A percentile compares a stretch with the other conserved stretches of the same genome.
phyloP scores from a whole-genome alignment of 768 basidiomycete genomes.

The Pulveroboletus ravenelii region DNA sequence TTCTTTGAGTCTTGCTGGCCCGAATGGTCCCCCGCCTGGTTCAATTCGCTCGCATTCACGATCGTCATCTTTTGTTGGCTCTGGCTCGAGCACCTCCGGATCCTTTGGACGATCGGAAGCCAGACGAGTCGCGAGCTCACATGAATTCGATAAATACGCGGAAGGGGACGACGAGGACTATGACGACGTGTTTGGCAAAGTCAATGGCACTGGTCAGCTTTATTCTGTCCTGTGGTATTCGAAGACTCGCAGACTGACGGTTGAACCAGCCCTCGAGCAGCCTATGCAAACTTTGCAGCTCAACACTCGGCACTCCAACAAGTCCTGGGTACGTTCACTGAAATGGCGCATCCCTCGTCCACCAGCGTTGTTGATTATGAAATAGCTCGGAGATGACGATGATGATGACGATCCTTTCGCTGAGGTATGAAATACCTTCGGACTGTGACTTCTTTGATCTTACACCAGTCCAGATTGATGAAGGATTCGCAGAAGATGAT shows the following conservation, averaged over 20 bases:
- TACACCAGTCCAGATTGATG: constrained; percentile 62
- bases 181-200: constrained; percentile 89
- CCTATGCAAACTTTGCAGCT: constrained; percentile 75
- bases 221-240: not conserved
- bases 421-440: constrained; percentile 46
- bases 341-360: constrained; percentile 7
- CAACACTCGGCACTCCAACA: constrained; percentile 81
- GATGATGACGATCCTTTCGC: constrained; percentile 98
- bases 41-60: constrained; percentile 47
- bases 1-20: constrained; percentile 42
- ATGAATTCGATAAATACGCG: constrained; percentile 79
- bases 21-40: constrained; percentile 23
- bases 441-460: constrained; percentile 2
- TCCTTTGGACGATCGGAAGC: constrained; percentile 71
- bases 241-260: not conserved
- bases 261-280: constrained; percentile 47
- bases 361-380: not conserved
- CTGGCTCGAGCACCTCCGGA: constrained; percentile 36
- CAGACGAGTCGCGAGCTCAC: constrained; percentile 46
- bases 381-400: constrained; percentile 72
- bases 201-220: constrained; percentile 59
- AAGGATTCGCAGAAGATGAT: constrained; percentile 88
- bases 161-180: constrained; percentile 92
- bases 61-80: constrained; percentile 51
- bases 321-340: constrained; percentile 66